Base-by-base conservation (phyloP, 352 stramenopile genomes). In the Phytophthora litchii region DNA sequence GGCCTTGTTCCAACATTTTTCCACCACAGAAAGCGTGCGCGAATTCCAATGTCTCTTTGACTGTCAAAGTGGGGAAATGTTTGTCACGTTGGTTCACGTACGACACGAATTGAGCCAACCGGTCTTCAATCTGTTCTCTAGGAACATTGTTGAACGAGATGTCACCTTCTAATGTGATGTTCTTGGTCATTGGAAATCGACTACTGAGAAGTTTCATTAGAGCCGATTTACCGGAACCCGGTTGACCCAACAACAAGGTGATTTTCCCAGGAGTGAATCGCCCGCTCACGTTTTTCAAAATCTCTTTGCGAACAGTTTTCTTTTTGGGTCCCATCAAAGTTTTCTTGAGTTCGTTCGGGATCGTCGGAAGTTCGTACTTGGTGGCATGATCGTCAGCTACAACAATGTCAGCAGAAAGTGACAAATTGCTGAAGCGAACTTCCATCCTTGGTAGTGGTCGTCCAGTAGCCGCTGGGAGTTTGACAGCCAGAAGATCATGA, bases 31-130 rank as follows among this genome's bases (percentile, higher is more conserved):
- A 44, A 46, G 20, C 38, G 49, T 82, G 49, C 0, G 77, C 72
- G 44, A 86, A 87, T 32, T 75, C 41, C 5, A 86, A 52, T 17
- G 77, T 87, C 59, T 86, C 76, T 34, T 72, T 67, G 1, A 83
- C 76, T 0, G 76, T 83, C 9, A 86, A 55, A 10, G 61, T 81
- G 1, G 77, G 61, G 21, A 76, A 81, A 53, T 86, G 77, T 34
- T 74, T 73, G 48, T 85, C 72, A 4, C 49, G 60, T 49, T 87
- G 75, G 14, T 54, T 59, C 20, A 82, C 72, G 58, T 86, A 86
- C 11, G 74, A 51, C 17, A 67, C 42, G 47, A 80, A 67, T 42
- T 82, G 74, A 20, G 76, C 19, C 16, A 60, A 16, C 42, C 68
- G 10, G 10, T 44, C 17, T 16, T 31, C 23, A 43, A 14, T 69